Percentiles rank a stretch among this genome's conserved stretches.
Conservation (phyloP, 345 rosid genomes). For the Populus pruinosa region DNA sequence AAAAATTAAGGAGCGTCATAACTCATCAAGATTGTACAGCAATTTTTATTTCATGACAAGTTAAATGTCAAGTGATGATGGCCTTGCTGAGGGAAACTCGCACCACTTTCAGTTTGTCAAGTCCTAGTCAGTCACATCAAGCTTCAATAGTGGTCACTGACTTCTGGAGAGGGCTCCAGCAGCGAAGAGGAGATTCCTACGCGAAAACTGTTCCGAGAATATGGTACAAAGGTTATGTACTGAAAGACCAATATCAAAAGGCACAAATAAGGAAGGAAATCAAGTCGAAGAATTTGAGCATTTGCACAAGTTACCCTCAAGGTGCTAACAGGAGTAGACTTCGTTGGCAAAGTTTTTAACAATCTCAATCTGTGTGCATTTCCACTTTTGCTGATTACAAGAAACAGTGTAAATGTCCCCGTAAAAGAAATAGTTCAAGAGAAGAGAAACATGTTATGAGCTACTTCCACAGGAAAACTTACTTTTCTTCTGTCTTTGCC, state of each 20-base stretch:
- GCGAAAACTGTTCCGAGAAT: slow-evolving; percentile 55
- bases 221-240: background rate
- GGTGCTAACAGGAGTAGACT: slow-evolving; percentile 72
- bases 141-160: background rate
- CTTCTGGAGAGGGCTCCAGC: slow-evolving; percentile 74
- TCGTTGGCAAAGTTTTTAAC: slow-evolving; percentile 78
- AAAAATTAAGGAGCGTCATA: background rate
- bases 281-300: background rate
- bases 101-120: background rate
- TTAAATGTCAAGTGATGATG: background rate
- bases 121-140: background rate
- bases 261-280: background rate
- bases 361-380: slow-evolving; percentile 67
- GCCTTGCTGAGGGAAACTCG: background rate
- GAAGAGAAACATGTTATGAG: background rate
- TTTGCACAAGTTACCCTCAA: slow-evolving; percentile 43
- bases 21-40: background rate
- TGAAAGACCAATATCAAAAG: background rate
- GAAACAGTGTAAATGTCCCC: background rate
- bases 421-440: background rate
- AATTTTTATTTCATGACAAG: background rate
- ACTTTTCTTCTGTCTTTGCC: slow-evolving; percentile 62
- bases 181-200: slow-evolving; percentile 81
- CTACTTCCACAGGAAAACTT: background rate
- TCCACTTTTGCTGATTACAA: slow-evolving; percentile 54